Evolutionary conservation across 352 stramenopile genomes (phyloP).

Genomic region (Pythium periplocum): DNA sequence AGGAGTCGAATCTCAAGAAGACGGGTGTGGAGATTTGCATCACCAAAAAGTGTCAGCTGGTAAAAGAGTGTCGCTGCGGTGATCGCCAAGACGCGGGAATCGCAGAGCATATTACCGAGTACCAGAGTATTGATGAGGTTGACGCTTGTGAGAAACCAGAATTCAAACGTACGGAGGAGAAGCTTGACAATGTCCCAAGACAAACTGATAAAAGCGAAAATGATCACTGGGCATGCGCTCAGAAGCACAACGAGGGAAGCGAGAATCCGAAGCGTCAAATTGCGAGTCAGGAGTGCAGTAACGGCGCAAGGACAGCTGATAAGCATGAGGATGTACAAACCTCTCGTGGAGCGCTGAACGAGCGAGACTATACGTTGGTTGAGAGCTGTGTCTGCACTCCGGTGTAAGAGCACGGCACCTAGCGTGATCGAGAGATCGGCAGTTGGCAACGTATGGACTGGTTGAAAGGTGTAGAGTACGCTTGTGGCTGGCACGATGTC

Average conservation of each 20-base stretch:
- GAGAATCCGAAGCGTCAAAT: neutral
- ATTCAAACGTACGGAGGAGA: conserved; percentile 11
- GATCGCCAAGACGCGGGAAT: conserved; percentile 7
- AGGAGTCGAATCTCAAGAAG: conserved; percentile 14
- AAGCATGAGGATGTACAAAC: conserved; percentile 7
- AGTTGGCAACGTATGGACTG: neutral
- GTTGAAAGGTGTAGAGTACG: conserved; percentile 9
- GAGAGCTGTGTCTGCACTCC: neutral
- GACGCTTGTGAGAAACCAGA: conserved; percentile 13
- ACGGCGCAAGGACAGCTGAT: neutral
- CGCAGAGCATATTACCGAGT: conserved; percentile 7
- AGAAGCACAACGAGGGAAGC: neutral
- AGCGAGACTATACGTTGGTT: conserved; percentile 3
- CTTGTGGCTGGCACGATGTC: too few relatives aligned
- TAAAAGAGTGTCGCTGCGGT: conserved; percentile 5
- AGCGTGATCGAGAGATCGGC: conserved; percentile 9
- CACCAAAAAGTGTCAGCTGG: conserved; percentile 10
- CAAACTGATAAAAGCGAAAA: conserved; percentile 2
- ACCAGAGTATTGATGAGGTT: conserved; percentile 13
- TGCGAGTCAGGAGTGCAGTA: conserved; percentile 1
- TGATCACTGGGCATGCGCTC: conserved; percentile 3
- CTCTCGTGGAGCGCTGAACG: conserved; percentile 2
- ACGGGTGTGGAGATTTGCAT: conserved; percentile 11
- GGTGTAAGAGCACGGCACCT: neutral
- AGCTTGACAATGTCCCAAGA: conserved; percentile 9